Base-by-base conservation (phyloP, 805 yeast genomes). In the Ogataea methanolica region DNA sequence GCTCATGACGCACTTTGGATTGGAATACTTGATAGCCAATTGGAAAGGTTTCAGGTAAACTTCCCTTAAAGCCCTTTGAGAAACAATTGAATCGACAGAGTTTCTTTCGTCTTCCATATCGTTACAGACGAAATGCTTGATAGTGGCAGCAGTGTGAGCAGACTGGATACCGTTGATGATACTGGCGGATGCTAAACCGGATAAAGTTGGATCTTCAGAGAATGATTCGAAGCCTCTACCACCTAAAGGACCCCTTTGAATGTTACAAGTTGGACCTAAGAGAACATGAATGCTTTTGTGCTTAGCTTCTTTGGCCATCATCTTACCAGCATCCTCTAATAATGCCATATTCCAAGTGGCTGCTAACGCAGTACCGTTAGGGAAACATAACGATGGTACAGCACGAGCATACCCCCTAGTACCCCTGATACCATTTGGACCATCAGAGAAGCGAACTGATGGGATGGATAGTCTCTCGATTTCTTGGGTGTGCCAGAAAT, bases 51-150 rank as follows among this genome's bases (percentile, higher is more conserved):
- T 73, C 59, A 82, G 67, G 62, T 82, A 82, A 46, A 82, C 74
- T 61, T 82, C 88, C 57, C 88, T 72, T 50, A 82, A 65, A 3
- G 88, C 87, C 57, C 88, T 67, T 55, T 78, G 79, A 1, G 83
- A 67, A 43, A 82, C 66, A 21, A 74, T 61, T 6, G 81, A 66
- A 58, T 80, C 73, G 34, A 76, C 72, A 3, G 72, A 63, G 46
- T 61, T 67, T 49, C 88, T 65, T 47, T 77, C 76, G 47, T 79
- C 74, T 58, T 82, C 88, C 59, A 73, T 75, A 55, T 82, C 87
- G 51, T 82, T 82, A 59, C 82, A 74, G 17, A 79, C 83, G 61
- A 63, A 82, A 61, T 82, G 88, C 63, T 82, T 82, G 55, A 81
- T 67, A 34, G 82, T 74, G 9, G 85, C 83, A 43, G 73, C 72